phyloP scores from a whole-genome alignment of 768 basidiomycete genomes.

The Clathrus columnatus region DNA sequence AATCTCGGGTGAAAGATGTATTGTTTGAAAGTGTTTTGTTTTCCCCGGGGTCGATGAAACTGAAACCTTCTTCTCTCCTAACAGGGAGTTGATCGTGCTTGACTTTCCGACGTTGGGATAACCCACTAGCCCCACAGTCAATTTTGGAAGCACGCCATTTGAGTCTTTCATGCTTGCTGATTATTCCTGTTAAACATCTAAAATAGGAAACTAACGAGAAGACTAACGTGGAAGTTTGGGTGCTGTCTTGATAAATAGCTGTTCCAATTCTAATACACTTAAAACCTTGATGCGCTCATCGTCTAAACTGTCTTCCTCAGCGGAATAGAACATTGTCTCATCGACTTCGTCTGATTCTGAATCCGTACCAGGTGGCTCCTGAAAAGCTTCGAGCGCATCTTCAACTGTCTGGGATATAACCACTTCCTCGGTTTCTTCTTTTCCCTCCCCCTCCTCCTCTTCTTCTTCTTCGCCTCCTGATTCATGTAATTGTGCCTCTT shows the following conservation, averaged over 20 bases:
- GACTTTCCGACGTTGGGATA: constrained; percentile 99
- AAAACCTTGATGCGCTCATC: constrained; percentile 71
- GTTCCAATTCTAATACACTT: constrained; percentile 81
- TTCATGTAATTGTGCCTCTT: constrained; percentile 12
- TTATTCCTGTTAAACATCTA: neutral
- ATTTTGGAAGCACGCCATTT: neutral
- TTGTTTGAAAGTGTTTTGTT: constrained; percentile 99
- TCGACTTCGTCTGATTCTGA: constrained; percentile 27
- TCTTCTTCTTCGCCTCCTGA: constrained; percentile 18
- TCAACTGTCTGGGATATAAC: constrained; percentile 17
- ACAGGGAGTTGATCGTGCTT: constrained; percentile 90
- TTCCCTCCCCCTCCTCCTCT: constrained; percentile 13
- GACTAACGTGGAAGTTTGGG: constrained; percentile 59
- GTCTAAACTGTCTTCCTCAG: constrained; percentile 42
- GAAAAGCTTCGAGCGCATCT: constrained; percentile 20
- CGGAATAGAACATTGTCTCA: constrained; percentile 39
- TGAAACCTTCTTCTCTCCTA: constrained; percentile 96
- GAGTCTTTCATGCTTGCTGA: neutral
- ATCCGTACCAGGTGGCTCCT: constrained; percentile 24
- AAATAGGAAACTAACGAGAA: neutral
- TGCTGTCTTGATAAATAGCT: constrained; percentile 61
- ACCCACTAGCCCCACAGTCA: constrained; percentile 82
- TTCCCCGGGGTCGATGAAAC: constrained; percentile 97
- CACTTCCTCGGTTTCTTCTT: constrained; percentile 19
- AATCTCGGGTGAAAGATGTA: constrained; percentile 81